A percentile compares a stretch with the other conserved stretches of the same genome.
Evolutionary conservation across 257 asterid genomes (phyloP).

Genomic region (Rauvolfia tetraphylla): DNA sequence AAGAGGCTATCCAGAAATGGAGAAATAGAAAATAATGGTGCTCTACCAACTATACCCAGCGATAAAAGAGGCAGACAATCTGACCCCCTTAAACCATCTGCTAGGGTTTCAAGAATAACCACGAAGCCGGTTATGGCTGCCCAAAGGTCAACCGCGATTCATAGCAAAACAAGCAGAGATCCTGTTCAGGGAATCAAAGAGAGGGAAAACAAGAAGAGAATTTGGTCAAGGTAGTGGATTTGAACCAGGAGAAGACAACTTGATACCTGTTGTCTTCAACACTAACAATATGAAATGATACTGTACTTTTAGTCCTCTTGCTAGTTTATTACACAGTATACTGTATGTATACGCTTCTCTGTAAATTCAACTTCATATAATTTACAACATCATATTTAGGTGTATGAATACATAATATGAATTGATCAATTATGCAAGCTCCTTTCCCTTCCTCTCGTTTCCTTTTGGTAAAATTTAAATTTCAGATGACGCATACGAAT

Average conservation of each 20-base stretch:
- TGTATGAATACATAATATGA: no score
- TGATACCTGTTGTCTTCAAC: conserved; percentile 15
- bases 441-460: no score
- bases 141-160: conserved; percentile 41
- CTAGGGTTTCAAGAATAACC: conserved; percentile 45
- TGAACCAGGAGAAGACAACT: conserved; percentile 21
- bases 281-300: not conserved
- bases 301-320: not conserved
- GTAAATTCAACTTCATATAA: not conserved
- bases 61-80: conserved; percentile 56
- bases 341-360: not conserved
- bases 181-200: conserved; percentile 62
- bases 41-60: conserved; percentile 30
- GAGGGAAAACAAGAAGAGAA: conserved; percentile 77
- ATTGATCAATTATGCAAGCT: no score
- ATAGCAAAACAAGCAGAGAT: conserved; percentile 53
- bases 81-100: conserved; percentile 52
- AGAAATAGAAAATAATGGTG: conserved; percentile 52
- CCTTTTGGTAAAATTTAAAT: no score
- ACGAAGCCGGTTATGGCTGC: conserved; percentile 39
- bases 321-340: not conserved
- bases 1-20: conserved; percentile 57
- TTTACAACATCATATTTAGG: not conserved
- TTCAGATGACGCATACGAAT: not conserved
- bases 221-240: conserved; percentile 63